These are phyloP conservation scores for Corrigiola litoralis DNA, from an alignment of 179 eudicot species.

Conservation along the genomic window DNA sequence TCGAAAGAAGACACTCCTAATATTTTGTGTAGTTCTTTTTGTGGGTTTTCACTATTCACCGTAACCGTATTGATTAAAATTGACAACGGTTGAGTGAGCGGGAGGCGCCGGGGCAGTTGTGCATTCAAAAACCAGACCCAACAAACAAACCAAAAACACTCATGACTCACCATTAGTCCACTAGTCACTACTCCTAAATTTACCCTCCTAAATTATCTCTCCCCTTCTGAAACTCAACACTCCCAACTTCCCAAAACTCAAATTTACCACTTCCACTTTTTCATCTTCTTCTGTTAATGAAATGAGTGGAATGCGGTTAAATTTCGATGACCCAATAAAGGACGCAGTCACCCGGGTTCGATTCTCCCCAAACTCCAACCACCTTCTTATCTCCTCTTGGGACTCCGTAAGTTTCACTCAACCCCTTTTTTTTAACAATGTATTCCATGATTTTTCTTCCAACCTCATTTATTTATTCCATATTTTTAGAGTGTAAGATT, in stretches of 20 bases:
- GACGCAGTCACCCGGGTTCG: constrained; percentile 77
- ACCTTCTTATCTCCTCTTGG: constrained; percentile 87
- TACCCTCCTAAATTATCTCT: background rate
- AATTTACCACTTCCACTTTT: background rate
- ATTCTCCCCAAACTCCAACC: constrained; percentile 66
- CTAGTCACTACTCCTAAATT: no score
- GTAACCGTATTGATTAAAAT: no score
- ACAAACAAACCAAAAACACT: no score
- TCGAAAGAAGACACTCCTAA: no score
- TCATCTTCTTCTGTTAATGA: background rate
- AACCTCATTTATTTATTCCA: background rate
- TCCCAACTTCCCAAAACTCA: background rate
- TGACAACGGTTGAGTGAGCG: no score
- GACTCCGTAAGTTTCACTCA: constrained; percentile 54
- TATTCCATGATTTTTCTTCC: background rate
- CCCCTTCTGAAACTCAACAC: background rate
- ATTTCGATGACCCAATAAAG: constrained; percentile 46
- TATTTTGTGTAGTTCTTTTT: no score
- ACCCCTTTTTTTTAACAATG: background rate
- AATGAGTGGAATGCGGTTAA: constrained; percentile 44
- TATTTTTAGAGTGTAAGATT: constrained; percentile 53
- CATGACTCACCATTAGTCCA: no score
- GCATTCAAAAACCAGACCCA: no score
- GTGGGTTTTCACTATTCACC: no score
- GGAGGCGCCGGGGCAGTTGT: no score